phyloP scores from a whole-genome alignment of 495 filamentous ascomycete species.

The Penicillium cataractarum region DNA sequence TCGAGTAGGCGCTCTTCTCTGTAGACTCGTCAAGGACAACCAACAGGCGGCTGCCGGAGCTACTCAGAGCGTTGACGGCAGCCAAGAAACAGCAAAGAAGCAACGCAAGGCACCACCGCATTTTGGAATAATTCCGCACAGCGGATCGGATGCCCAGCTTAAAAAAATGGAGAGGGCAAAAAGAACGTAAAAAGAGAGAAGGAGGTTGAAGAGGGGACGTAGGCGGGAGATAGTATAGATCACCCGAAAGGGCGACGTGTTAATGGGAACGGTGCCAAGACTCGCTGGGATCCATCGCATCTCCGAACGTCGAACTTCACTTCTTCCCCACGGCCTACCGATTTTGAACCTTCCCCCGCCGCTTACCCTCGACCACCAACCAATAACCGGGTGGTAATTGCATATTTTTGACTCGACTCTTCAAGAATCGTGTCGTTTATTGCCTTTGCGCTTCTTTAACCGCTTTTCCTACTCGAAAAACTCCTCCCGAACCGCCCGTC shows the following conservation, averaged over 20 bases:
- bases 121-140: slow-evolving; percentile 53
- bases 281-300: slow-evolving; percentile 42
- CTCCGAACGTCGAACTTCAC: slow-evolving; percentile 39
- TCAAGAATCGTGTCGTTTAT: slow-evolving; percentile 9
- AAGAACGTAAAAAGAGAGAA: slow-evolving; percentile 14
- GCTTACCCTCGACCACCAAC: slow-evolving; percentile 14
- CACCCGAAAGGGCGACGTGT: slow-evolving; percentile 53
- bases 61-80: slow-evolving; percentile 75
- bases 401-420: slow-evolving; percentile 1
- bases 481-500: slow-evolving; percentile 20
- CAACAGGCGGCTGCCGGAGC: slow-evolving; percentile 77
- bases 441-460: slow-evolving; percentile 6
- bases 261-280: slow-evolving; percentile 51
- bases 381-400: slow-evolving; percentile 12
- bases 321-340: slow-evolving; percentile 31
- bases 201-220: slow-evolving; percentile 23
- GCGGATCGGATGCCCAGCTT: slow-evolving; percentile 34
- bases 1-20: slow-evolving; percentile 79
- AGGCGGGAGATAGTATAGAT: slow-evolving; percentile 26
- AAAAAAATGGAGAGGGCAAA: slow-evolving; percentile 17
- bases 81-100: slow-evolving; percentile 65
- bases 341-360: slow-evolving; percentile 24
- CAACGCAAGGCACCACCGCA: slow-evolving; percentile 78
- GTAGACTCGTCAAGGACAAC: slow-evolving; percentile 82
- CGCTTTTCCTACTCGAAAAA: slow-evolving; percentile 12